Percentiles rank a stretch among this genome's conserved stretches.
Evolutionary conservation across 345 rosid genomes (phyloP).

Genomic region (Arabidopsis suecica): DNA sequence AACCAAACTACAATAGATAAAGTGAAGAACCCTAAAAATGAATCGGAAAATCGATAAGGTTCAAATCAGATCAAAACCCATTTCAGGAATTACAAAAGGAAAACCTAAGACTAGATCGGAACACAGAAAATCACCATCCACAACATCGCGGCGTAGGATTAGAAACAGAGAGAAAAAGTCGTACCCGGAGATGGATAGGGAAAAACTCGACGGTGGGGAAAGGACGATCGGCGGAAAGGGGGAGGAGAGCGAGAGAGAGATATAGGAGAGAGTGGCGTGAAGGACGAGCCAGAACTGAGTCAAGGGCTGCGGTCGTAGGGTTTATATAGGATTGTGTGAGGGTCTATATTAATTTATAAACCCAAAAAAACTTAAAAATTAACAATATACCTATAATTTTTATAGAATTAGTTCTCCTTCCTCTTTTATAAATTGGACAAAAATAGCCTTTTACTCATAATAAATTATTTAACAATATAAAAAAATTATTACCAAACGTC

Average conservation of each 20-base stretch:
- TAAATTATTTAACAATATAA: too few relatives aligned
- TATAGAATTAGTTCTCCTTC: too few relatives aligned
- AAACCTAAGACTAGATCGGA: background rate
- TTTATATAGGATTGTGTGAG: background rate
- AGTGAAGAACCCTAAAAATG: constrained; percentile 23
- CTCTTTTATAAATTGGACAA: too few relatives aligned
- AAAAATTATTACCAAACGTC: too few relatives aligned
- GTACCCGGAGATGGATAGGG: constrained; percentile 29
- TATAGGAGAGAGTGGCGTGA: constrained; percentile 36
- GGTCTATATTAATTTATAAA: too few relatives aligned
- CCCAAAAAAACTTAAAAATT: too few relatives aligned
- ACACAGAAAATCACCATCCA: constrained; percentile 10
- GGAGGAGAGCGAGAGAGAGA: constrained; percentile 31
- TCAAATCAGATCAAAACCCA: constrained; percentile 2
- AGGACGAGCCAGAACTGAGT: constrained; percentile 36
- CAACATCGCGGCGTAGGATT: background rate
- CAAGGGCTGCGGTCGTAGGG: background rate
- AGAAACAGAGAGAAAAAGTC: background rate
- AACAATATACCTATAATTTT: too few relatives aligned
- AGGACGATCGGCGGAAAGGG: constrained; percentile 18
- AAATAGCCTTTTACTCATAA: too few relatives aligned
- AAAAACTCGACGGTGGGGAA: constrained; percentile 16
- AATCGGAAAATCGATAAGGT: background rate
- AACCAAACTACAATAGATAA: background rate
- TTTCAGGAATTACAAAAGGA: background rate